phyloP scores from a whole-genome alignment of 305 asterid species.

The Rubia balearica region DNA sequence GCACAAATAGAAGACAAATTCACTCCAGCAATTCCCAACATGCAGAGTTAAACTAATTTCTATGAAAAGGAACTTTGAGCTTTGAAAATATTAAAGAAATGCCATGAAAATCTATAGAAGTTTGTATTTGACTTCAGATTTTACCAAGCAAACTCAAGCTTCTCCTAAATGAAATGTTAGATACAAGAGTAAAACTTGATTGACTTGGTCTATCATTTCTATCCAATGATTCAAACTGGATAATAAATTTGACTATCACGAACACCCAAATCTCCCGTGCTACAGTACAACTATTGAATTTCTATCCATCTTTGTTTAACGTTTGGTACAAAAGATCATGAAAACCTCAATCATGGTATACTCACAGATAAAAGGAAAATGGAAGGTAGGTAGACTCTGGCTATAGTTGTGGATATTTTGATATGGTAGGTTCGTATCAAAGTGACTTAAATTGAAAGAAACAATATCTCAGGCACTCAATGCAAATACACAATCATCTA shows the following conservation, averaged over 20 bases:
- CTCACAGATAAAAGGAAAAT: neutral
- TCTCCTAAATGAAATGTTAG: neutral
- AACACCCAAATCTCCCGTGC: neutral
- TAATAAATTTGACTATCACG: neutral
- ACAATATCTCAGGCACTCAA: neutral
- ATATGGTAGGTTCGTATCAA: neutral
- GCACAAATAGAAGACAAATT: slow-evolving; percentile 28
- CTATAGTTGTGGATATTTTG: neutral
- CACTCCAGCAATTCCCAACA: slow-evolving; percentile 5
- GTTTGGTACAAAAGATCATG: neutral
- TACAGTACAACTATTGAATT: neutral
- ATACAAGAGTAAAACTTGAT: neutral
- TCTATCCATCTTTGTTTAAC: neutral
- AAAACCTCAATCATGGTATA: neutral
- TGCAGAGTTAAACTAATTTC: slow-evolving; percentile 3
- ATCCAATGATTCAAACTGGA: neutral
- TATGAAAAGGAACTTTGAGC: neutral
- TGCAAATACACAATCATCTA: neutral
- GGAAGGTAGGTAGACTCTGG: neutral
- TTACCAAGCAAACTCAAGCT: neutral
- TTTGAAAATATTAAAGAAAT: neutral
- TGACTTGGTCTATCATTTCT: neutral
- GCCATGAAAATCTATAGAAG: no score
- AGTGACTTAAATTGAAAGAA: neutral
- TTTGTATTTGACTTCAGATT: neutral